Evolutionary conservation across 1,284 basidiomycete species (phyloP).

Genomic region (Marasmius sp.): DNA sequence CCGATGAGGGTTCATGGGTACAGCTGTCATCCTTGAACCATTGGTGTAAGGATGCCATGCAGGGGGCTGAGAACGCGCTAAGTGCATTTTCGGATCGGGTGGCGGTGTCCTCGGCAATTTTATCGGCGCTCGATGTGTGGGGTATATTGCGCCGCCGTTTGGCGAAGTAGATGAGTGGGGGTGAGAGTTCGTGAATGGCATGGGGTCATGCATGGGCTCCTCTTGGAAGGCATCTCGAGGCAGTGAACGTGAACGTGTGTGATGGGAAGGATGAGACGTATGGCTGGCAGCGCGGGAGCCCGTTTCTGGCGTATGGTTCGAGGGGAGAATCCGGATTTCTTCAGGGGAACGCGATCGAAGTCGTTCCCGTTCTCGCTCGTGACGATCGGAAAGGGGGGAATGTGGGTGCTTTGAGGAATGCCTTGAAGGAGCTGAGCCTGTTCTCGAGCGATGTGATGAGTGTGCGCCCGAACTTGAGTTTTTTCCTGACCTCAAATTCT

Average conservation of each 20-base stretch:
- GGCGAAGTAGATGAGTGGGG: conserved; percentile 19
- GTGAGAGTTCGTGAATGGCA: conserved; percentile 19
- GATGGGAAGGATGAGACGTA: conserved; percentile 25
- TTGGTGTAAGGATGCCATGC: conserved; percentile 24
- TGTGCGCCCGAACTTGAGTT: conserved; percentile 21
- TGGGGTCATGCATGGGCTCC: conserved; percentile 18
- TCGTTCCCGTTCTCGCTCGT: conserved; percentile 16
- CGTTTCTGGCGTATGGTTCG: conserved; percentile 25
- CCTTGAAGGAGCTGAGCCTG: conserved; percentile 8
- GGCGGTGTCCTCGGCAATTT: conserved; percentile 16
- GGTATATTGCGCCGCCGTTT: conserved; percentile 21
- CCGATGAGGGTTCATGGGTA: conserved; percentile 9
- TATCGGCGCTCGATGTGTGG: conserved; percentile 19
- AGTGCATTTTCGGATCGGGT: conserved; percentile 30
- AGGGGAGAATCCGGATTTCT: conserved; percentile 55
- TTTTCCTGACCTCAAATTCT: conserved; percentile 9
- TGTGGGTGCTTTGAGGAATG: conserved; percentile 16
- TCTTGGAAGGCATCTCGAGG: conserved; percentile 33
- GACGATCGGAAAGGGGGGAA: conserved; percentile 16
- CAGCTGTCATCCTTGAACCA: conserved; percentile 18
- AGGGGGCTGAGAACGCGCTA: conserved; percentile 23
- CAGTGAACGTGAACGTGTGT: conserved; percentile 42
- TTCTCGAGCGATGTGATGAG: conserved; percentile 11
- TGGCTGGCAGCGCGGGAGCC: conserved; percentile 21
- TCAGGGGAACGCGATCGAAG: conserved; percentile 38